Conservation (phyloP, 2,329 filamentous ascomycete genomes). For the Rugonectria rugulosa region DNA sequence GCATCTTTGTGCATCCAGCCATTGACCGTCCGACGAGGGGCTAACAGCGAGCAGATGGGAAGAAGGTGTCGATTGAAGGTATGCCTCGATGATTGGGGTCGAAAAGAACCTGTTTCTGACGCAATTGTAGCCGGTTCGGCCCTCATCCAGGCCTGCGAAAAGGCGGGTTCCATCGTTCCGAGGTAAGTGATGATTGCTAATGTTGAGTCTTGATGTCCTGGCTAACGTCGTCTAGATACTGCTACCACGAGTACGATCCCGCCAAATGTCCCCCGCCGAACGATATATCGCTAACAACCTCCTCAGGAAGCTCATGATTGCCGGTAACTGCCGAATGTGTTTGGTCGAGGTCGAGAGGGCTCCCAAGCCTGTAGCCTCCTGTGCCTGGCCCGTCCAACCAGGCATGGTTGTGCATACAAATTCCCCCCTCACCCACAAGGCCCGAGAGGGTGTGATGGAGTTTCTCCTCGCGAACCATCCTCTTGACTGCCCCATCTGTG, state of each 20-base stretch:
- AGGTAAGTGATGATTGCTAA: constrained; percentile 61
- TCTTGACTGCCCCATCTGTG: constrained; percentile 95
- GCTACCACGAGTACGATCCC: constrained; percentile 88
- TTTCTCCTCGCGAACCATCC: constrained; percentile 97
- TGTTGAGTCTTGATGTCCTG: constrained; percentile 31
- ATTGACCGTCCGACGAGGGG: constrained; percentile 38
- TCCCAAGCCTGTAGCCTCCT: constrained; percentile 97
- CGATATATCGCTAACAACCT: constrained; percentile 51
- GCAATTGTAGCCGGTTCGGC: constrained; percentile 81
- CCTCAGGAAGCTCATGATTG: constrained; percentile 92
- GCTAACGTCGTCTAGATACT: constrained; percentile 73
- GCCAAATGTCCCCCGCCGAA: constrained; percentile 34
- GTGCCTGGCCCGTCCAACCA: constrained; percentile 97
- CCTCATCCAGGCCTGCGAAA: constrained; percentile 98
- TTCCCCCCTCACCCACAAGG: constrained; percentile 95
- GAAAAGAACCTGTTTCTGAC: constrained; percentile 45
- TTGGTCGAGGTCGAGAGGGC: constrained; percentile 96
- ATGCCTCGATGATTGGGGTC: constrained; percentile 43
- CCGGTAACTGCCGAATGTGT: constrained; percentile 99
- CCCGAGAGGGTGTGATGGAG: constrained; percentile 98
- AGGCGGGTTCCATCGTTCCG: constrained; percentile 89
- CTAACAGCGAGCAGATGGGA: constrained; percentile 76
- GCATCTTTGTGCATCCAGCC: constrained; percentile 39
- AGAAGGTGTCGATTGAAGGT: constrained; percentile 99
- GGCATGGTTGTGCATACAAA: constrained; percentile 99